These are phyloP conservation scores for Leccinum fuscescens DNA, from an alignment of 1,284 basidiomycete genomes.

Conservation along the genomic window DNA sequence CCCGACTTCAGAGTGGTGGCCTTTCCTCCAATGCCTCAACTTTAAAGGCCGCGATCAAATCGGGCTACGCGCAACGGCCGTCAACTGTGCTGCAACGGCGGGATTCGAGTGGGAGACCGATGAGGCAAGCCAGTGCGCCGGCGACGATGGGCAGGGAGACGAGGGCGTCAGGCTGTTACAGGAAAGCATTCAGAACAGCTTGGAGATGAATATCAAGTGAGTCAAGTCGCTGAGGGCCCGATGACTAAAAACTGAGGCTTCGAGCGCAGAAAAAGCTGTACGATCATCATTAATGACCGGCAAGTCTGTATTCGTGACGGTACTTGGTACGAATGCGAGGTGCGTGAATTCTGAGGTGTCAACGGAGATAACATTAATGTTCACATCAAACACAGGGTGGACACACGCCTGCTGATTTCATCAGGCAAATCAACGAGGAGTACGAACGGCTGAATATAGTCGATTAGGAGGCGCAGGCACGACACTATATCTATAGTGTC, in stretches of 20 bases:
- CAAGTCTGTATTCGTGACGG: constrained; percentile 76
- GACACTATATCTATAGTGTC: constrained; percentile 10
- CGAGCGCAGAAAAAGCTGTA: constrained; percentile 73
- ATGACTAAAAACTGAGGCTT: constrained; percentile 6
- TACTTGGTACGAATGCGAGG: constrained; percentile 83
- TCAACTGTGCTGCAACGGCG: constrained; percentile 61
- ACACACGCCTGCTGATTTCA: constrained; percentile 71
- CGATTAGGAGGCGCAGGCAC: constrained; percentile 21
- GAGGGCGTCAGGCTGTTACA: constrained; percentile 64
- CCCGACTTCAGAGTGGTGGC: constrained; percentile 61
- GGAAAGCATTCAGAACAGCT: constrained; percentile 53
- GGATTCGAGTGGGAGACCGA: constrained; percentile 70
- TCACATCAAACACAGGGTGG: constrained; percentile 56
- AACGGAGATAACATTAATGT: constrained; percentile 23
- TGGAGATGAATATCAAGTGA: constrained; percentile 56
- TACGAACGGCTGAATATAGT: constrained; percentile 59
- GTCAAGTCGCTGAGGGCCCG: constrained; percentile 23
- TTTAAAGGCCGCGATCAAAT: constrained; percentile 62
- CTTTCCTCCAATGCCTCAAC: constrained; percentile 76
- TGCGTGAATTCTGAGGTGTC: constrained; percentile 39
- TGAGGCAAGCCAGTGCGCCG: constrained; percentile 56
- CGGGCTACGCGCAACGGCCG: constrained; percentile 63
- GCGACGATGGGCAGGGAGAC: constrained; percentile 53
- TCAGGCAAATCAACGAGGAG: constrained; percentile 75
- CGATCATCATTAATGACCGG: constrained; percentile 69